A percentile compares a stretch with the other conserved stretches of the same genome.
phyloP scores from a whole-genome alignment of 108 stramenopile genomes.

The Pseudonitzschia pungens region DNA sequence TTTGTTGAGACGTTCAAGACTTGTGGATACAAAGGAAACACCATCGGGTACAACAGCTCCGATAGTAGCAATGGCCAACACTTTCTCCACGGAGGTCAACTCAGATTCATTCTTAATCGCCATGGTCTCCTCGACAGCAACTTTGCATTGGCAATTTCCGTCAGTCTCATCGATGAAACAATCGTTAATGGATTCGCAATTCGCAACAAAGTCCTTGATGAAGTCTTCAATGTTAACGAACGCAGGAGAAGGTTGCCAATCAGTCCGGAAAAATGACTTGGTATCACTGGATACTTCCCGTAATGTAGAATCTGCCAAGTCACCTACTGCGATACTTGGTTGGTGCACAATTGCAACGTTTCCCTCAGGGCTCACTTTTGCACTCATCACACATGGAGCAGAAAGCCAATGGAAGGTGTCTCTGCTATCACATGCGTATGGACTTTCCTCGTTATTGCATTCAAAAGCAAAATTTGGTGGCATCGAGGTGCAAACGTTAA shows the following conservation, averaged over 20 bases:
- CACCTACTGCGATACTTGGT: conserved; percentile 6
- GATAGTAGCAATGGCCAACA: background rate
- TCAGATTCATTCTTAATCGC: background rate
- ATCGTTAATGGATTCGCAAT: background rate
- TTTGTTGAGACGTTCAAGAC: background rate
- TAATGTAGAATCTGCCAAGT: background rate
- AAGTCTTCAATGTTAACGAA: conserved; percentile 3
- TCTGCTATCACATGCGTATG: background rate
- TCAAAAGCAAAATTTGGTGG: background rate
- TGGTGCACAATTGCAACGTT: conserved; percentile 60
- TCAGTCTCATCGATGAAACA: conserved; percentile 10
- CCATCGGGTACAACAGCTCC: conserved; percentile 6
- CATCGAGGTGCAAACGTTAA: background rate
- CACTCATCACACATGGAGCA: conserved; percentile 43
- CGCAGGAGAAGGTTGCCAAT: background rate
- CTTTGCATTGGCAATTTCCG: conserved; percentile 21
- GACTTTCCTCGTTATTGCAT: background rate
- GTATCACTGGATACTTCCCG: background rate
- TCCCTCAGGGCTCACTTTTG: conserved; percentile 51
- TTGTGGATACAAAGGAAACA: background rate
- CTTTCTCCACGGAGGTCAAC: background rate
- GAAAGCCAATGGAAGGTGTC: conserved; percentile 42
- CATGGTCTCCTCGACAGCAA: conserved; percentile 5
- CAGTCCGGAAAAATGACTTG: conserved; percentile 6
- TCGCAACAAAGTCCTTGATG: conserved; percentile 6